Percentiles rank a stretch among this genome's conserved stretches.
phyloP scores from a whole-genome alignment of 148 eudicot species.

The Camellia japonica region DNA sequence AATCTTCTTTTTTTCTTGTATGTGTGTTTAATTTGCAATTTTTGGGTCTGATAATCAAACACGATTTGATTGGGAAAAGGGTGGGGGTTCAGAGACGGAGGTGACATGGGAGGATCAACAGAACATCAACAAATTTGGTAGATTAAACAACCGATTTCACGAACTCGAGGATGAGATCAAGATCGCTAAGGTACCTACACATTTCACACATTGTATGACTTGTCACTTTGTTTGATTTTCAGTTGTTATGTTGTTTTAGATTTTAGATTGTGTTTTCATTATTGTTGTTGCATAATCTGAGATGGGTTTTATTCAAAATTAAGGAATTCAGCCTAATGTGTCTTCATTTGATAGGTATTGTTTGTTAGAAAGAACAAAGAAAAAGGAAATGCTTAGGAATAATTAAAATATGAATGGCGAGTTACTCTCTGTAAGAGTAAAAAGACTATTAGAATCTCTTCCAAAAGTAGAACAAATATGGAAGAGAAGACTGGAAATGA shows the following conservation, averaged over 20 bases:
- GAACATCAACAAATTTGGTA: constrained; percentile 86
- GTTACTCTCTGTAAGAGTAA: background rate
- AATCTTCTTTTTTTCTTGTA: too few relatives aligned
- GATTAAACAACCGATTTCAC: constrained; percentile 81
- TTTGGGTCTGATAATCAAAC: background rate
- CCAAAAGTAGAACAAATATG: too few relatives aligned
- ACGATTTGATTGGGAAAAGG: constrained; percentile 27
- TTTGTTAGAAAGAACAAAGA: background rate
- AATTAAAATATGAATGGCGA: background rate
- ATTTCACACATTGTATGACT: background rate
- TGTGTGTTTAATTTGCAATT: background rate
- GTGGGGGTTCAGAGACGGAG: constrained; percentile 68
- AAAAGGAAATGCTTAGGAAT: background rate
- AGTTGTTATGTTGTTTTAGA: background rate
- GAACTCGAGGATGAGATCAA: constrained; percentile 88
- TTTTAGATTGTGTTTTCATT: background rate
- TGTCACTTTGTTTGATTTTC: background rate
- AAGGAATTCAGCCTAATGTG: background rate
- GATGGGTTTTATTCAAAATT: background rate
- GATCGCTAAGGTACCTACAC: constrained; percentile 52
- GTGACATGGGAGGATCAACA: constrained; percentile 99
- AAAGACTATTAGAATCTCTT: too few relatives aligned
- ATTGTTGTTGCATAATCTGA: background rate
- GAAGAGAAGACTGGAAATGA: too few relatives aligned
- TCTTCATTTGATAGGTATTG: background rate